Conservation (phyloP, 768 basidiomycete species). For the Strobilomyces confusus region DNA sequence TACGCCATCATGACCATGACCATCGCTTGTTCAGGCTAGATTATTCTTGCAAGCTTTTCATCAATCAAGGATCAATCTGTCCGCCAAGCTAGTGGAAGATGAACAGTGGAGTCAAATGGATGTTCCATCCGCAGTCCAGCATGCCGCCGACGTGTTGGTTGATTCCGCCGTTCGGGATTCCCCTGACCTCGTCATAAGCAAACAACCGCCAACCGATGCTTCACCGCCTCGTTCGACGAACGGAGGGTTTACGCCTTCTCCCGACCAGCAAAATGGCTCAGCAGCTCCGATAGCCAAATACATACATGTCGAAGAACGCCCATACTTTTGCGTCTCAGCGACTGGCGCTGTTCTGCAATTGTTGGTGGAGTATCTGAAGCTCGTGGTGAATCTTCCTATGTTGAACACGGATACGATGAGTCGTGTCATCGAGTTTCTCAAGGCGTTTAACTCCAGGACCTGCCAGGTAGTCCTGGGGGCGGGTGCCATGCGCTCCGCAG, state of each 20-base stretch:
- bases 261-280: conserved; percentile 19
- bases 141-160: conserved; percentile 66
- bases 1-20: neutral
- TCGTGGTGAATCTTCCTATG: conserved; percentile 83
- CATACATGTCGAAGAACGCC: conserved; percentile 75
- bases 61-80: conserved; percentile 67
- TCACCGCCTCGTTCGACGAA: conserved; percentile 4
- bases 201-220: neutral
- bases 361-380: conserved; percentile 79
- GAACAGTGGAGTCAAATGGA: conserved; percentile 88
- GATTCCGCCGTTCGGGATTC: conserved; percentile 82
- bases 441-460: conserved; percentile 95
- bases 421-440: conserved; percentile 90
- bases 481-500: conserved; percentile 98
- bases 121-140: conserved; percentile 63
- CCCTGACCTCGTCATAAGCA: conserved; percentile 52
- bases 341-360: conserved; percentile 72
- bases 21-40: conserved; percentile 57
- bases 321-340: conserved; percentile 83
- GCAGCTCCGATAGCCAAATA: conserved; percentile 46
- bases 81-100: conserved; percentile 90
- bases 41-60: conserved; percentile 85
- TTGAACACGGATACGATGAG: conserved; percentile 96
- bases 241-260: conserved; percentile 13
- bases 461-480: conserved; percentile 98